These are phyloP conservation scores for Heliosperma pusillum DNA, from an alignment of 148 eudicot genomes.

Conservation along the genomic window DNA sequence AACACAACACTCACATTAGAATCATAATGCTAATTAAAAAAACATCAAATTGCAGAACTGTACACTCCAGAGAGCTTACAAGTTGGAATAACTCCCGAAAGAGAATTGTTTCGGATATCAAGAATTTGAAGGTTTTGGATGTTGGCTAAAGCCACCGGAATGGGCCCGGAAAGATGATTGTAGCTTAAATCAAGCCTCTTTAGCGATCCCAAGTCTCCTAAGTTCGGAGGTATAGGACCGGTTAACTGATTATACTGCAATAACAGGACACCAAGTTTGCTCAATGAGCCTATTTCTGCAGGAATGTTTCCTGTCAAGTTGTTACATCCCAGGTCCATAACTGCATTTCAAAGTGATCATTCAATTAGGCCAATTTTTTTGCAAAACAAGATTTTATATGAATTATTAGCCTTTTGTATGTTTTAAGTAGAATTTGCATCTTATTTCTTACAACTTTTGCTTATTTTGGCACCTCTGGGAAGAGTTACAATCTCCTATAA, in stretches of 20 bases:
- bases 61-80: constrained; percentile 36
- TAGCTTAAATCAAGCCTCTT: constrained; percentile 68
- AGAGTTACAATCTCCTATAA: background rate
- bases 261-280: constrained; percentile 51
- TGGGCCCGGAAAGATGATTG: constrained; percentile 73
- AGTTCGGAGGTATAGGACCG: constrained; percentile 58
- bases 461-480: background rate
- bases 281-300: constrained; percentile 49
- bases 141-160: constrained; percentile 50
- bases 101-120: constrained; percentile 71
- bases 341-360: constrained; percentile 34
- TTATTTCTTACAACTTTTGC: background rate
- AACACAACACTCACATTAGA: background rate
- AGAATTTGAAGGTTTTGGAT: constrained; percentile 42
- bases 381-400: no score
- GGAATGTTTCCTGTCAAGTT: constrained; percentile 72
- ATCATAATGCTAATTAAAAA: background rate
- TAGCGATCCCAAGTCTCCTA: constrained; percentile 50
- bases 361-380: background rate
- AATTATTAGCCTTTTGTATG: no score
- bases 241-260: constrained; percentile 59
- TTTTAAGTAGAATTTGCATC: background rate
- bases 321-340: constrained; percentile 72
- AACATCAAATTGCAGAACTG: background rate
- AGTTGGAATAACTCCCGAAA: constrained; percentile 63